Conservation (phyloP, 2,329 filamentous ascomycete genomes). For the Diaporthe sp. region DNA sequence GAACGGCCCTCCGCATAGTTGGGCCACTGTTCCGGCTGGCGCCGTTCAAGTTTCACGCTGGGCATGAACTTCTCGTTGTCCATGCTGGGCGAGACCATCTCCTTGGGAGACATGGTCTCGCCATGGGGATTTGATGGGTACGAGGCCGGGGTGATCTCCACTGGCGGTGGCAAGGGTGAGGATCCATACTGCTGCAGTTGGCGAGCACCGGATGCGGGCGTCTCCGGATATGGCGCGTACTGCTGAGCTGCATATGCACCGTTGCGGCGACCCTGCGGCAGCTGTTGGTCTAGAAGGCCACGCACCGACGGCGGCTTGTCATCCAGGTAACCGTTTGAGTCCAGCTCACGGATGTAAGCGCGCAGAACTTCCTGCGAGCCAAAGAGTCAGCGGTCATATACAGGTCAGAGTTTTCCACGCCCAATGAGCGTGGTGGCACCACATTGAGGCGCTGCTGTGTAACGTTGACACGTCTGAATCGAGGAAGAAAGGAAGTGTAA, state of each 20-base stretch:
- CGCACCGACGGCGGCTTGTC: constrained; percentile 64
- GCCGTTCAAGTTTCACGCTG: constrained; percentile 55
- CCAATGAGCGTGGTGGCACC: constrained; percentile 17
- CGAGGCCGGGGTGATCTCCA: constrained; percentile 42
- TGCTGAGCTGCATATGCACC: constrained; percentile 44
- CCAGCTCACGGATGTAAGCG: constrained; percentile 73
- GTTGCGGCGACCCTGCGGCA: constrained; percentile 42
- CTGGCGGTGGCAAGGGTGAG: constrained; percentile 41
- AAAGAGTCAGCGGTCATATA: constrained; percentile 29
- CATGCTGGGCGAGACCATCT: constrained; percentile 52
- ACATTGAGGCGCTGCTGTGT: constrained; percentile 37
- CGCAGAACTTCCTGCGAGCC: constrained; percentile 67
- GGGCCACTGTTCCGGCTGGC: constrained; percentile 48
- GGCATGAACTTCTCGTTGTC: constrained; percentile 59
- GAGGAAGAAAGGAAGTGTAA: constrained; percentile 20
- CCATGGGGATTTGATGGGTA: constrained; percentile 43
- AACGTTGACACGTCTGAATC: constrained; percentile 32
- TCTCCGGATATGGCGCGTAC: constrained; percentile 48
- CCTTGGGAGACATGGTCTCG: constrained; percentile 50
- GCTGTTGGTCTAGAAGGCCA: constrained; percentile 65
- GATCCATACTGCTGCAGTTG: constrained; percentile 40
- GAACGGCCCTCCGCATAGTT: constrained; percentile 25
- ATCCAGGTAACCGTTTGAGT: constrained; percentile 61
- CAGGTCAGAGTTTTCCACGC: background rate
- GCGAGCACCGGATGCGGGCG: constrained; percentile 41